Evolutionary conservation across 2,329 filamentous ascomycete species (phyloP).

Genomic region (Alternaria incomplexa): DNA sequence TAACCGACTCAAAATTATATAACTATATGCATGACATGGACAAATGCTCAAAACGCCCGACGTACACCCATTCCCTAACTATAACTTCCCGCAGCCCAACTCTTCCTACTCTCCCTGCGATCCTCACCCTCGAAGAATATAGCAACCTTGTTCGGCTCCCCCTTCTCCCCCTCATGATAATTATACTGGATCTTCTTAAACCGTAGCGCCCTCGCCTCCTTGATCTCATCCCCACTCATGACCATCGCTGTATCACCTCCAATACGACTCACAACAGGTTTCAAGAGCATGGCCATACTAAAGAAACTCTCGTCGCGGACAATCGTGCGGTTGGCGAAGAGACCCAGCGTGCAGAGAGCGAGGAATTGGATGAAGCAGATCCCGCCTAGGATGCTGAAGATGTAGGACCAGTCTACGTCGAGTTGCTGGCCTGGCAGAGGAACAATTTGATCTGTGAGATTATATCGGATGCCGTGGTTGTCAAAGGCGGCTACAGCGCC

Average conservation of each 20-base stretch:
- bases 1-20: neutral
- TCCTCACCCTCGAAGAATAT: conserved; percentile 37
- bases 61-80: neutral
- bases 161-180: conserved; percentile 33
- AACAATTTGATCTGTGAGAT: conserved; percentile 13
- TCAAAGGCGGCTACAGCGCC: conserved; percentile 43
- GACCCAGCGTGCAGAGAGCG: neutral
- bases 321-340: conserved; percentile 37
- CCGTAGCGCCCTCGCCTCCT: conserved; percentile 27
- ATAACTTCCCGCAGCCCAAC: conserved; percentile 38
- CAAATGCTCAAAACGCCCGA: neutral
- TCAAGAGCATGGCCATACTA: conserved; percentile 40
- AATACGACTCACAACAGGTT: conserved; percentile 34
- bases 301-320: conserved; percentile 43
- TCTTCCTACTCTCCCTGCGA: conserved; percentile 27
- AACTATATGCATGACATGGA: neutral
- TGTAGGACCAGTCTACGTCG: conserved; percentile 37
- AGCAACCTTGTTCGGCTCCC: conserved; percentile 36
- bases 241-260: conserved; percentile 27
- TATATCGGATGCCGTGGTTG: conserved; percentile 39
- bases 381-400: conserved; percentile 10
- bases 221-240: conserved; percentile 40
- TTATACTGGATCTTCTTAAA: conserved; percentile 41
- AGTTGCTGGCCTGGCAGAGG: conserved; percentile 34
- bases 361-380: conserved; percentile 35